A percentile compares a stretch with the other conserved stretches of the same genome.
phyloP scores from a whole-genome alignment of 371 early-diverging fungal genomes.

The Syncephalastrum racemosum region DNA sequence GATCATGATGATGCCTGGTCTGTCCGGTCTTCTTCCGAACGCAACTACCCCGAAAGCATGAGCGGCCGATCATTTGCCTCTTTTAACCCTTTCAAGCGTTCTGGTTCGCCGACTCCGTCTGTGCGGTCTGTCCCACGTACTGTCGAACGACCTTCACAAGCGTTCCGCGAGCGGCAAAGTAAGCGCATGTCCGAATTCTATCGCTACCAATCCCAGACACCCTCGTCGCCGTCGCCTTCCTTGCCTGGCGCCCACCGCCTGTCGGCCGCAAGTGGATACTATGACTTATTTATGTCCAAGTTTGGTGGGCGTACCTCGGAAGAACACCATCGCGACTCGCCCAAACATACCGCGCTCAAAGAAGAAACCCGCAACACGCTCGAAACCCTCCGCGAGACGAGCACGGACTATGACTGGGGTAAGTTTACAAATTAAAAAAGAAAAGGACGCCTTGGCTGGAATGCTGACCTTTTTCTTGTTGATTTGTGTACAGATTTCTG shows the following conservation, averaged over 20 bases:
- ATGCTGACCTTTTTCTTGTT: background rate
- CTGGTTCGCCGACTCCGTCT: slow-evolving; percentile 10
- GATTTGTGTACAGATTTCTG: slow-evolving; percentile 37
- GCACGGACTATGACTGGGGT: slow-evolving; percentile 42
- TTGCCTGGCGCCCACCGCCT: background rate
- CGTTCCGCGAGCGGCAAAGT: slow-evolving; percentile 27
- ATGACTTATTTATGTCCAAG: slow-evolving; percentile 38
- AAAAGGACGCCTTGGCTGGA: background rate
- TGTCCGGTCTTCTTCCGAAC: slow-evolving; percentile 6
- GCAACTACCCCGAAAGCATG: slow-evolving; percentile 7
- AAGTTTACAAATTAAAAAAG: slow-evolving; percentile 7
- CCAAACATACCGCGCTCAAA: slow-evolving; percentile 30
- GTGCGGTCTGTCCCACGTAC: slow-evolving; percentile 2
- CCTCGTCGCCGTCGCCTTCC: slow-evolving; percentile 10
- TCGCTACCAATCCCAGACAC: slow-evolving; percentile 7
- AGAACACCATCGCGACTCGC: slow-evolving; percentile 47
- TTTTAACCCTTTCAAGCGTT: slow-evolving; percentile 11
- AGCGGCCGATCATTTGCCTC: slow-evolving; percentile 5
- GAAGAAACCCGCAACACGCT: slow-evolving; percentile 29
- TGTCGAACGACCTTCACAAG: slow-evolving; percentile 22
- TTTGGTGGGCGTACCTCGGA: slow-evolving; percentile 28
- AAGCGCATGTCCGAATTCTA: slow-evolving; percentile 26
- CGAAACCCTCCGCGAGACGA: slow-evolving; percentile 18
- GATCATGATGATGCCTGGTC: slow-evolving; percentile 3
- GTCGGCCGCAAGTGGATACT: slow-evolving; percentile 23